A percentile compares a stretch with the other conserved stretches of the same genome.
Conservation (phyloP, 140 eudicot species). For the Cichorium intybus region DNA sequence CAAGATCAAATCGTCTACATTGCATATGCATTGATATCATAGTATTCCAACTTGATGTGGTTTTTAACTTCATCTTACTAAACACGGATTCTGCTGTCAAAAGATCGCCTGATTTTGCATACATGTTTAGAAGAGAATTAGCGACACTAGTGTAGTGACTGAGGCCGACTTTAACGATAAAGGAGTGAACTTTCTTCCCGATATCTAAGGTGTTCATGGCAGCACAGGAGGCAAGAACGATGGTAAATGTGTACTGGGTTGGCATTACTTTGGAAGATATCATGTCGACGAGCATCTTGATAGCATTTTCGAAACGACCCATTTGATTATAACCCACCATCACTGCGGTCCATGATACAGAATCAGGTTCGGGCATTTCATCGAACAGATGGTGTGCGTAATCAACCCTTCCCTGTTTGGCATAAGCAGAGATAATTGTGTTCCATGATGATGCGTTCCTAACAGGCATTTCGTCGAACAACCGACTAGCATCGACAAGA, state of each 20-base stretch:
- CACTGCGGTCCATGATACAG: conserved; percentile 55
- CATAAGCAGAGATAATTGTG: conserved; percentile 49
- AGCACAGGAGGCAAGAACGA: conserved; percentile 53
- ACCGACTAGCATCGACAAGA: conserved; percentile 28
- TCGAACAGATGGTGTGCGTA: conserved; percentile 35
- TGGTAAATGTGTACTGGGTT: conserved; percentile 51
- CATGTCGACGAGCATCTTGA: conserved; percentile 46
- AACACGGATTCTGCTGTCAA: conserved; percentile 36
- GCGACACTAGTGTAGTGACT: conserved; percentile 41
- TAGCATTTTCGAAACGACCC: conserved; percentile 38
- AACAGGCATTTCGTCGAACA: conserved; percentile 54
- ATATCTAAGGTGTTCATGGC: conserved; percentile 23
- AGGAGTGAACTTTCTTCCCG: conserved; percentile 52
- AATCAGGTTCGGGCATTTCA: conserved; percentile 51
- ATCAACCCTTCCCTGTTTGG: conserved; percentile 38
- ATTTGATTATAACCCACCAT: conserved; percentile 53
- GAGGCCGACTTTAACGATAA: conserved; percentile 45
- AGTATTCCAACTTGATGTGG: conserved; percentile 45
- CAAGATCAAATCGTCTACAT: conserved; percentile 37
- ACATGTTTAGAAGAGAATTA: conserved; percentile 56
- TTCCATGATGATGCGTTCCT: conserved; percentile 52
- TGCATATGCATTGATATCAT: conserved; percentile 51
- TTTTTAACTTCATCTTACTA: conserved; percentile 39
- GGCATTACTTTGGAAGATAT: conserved; percentile 33
- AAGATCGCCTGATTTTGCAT: conserved; percentile 48